Evolutionary conservation across 768 basidiomycete species (phyloP), one percentile per base, ranked within the genome.

Genomic region (Trametes coccinea): DNA sequence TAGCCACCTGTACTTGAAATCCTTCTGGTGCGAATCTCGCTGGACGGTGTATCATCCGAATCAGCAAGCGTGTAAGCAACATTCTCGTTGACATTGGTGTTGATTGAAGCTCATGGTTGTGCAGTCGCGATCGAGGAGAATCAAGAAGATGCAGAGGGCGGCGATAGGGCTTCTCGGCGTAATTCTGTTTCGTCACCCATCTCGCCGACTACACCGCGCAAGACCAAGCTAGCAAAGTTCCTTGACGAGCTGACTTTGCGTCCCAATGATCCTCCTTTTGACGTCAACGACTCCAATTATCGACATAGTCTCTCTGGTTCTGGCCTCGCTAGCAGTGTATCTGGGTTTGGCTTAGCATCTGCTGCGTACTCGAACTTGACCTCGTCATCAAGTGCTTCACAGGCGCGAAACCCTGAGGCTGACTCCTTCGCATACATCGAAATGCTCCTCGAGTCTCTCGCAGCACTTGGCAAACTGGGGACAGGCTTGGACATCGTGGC

Each of bases 381-480:
- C 2, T 60, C 70, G 5, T 30, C 65, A 13, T 61, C 66, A 34
- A 68, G 62, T 46, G 47, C 46, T 8, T 45, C 62, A 10, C 71
- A 65, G 46, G 47, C 62, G 0, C 62, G 59, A 2, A 95, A 95
- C 69, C 94, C 95, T 4, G 97, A 99, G 76, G 81, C 86, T 9
- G 93, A 99, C 71, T 94, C 93, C 0, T 99, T 97, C 74, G 75
- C 86, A 4, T 98, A 98, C 69, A 88, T 98, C 66, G 97, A 98
- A 76, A 90, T 86, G 2, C 80, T 98, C 5, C 78, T 98, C 7
- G 97, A 98, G 73, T 90, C 95, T n/a, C 79, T 98, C 11, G 89
- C 94, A 13, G 88, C 94, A 2, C 79, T 99, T 13, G 96, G 95
- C 6, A 91, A 92, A 70, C 81, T 98, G 2, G 93, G 92, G 2